Conservation (phyloP, 176 grass and related monocot species). For the Puccinellia tenuiflora region DNA sequence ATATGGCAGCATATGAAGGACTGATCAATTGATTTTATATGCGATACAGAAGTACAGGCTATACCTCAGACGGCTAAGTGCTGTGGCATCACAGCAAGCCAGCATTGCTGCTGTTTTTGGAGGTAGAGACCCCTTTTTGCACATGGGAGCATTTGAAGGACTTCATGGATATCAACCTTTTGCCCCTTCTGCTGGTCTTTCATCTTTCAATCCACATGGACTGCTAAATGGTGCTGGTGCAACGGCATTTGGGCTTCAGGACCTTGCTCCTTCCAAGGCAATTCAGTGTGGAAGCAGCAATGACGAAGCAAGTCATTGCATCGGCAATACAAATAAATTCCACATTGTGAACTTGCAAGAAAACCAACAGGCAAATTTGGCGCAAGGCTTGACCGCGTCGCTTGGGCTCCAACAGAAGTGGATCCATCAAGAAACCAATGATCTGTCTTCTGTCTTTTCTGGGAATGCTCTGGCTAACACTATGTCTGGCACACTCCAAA, state of each 20-base stretch:
- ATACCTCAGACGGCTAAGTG: conserved; percentile 85
- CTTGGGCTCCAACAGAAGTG: conserved; percentile 53
- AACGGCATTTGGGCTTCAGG: conserved; percentile 41
- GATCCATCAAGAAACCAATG: conserved; percentile 54
- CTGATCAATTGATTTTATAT: conserved; percentile 23
- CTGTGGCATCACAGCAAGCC: conserved; percentile 70
- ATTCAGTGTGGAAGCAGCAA: conserved; percentile 33
- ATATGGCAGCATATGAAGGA: neutral
- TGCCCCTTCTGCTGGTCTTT: conserved; percentile 37
- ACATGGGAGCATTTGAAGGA: conserved; percentile 74
- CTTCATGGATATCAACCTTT: conserved; percentile 57
- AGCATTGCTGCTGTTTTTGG: conserved; percentile 81
- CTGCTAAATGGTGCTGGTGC: conserved; percentile 34
- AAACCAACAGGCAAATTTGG: conserved; percentile 37
- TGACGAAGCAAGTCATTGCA: conserved; percentile 24
- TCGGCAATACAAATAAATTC: conserved; percentile 47
- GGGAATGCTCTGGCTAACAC: conserved; percentile 35
- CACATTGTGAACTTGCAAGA: conserved; percentile 39
- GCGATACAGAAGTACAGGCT: conserved; percentile 92
- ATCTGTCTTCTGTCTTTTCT: conserved; percentile 32
- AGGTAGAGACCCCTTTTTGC: conserved; percentile 63
- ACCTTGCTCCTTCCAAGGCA: conserved; percentile 44
- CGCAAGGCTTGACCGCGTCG: conserved; percentile 33
- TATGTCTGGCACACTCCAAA: conserved; percentile 34
- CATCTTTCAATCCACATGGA: conserved; percentile 65